These are phyloP conservation scores for Nitzschia sp. DNA, from an alignment of 108 stramenopile species.

Conservation along the genomic window DNA sequence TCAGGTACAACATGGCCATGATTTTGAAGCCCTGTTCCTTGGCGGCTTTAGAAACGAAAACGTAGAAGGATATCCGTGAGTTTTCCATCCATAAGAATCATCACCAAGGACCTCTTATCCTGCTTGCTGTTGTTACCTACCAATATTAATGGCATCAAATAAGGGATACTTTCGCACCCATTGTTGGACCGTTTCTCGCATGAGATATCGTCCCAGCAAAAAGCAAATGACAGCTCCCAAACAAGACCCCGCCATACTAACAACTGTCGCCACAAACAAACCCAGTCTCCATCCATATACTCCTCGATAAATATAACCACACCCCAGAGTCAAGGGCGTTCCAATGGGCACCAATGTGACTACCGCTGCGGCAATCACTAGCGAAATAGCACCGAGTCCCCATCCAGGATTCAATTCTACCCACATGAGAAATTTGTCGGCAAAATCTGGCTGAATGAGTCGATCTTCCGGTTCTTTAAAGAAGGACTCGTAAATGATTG, in stretches of 20 bases:
- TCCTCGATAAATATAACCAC: constrained; percentile 82
- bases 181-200: constrained; percentile 72
- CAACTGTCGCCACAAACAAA: constrained; percentile 56
- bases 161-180: constrained; percentile 84
- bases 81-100: too few species aligned
- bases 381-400: constrained; percentile 48
- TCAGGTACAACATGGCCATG: constrained; percentile 84
- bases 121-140: too few species aligned
- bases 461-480: constrained; percentile 53
- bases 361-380: constrained; percentile 58
- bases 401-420: constrained; percentile 47
- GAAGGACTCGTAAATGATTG: constrained; percentile 48
- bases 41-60: constrained; percentile 45
- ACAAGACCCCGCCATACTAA: constrained; percentile 62
- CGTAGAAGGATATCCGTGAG: too few species aligned
- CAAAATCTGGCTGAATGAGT: constrained; percentile 47
- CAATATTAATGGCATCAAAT: constrained; percentile 86
- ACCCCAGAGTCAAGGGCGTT: constrained; percentile 69
- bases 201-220: constrained; percentile 72
- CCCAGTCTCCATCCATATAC: constrained; percentile 81
- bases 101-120: too few species aligned
- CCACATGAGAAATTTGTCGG: constrained; percentile 53
- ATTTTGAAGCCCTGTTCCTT: constrained; percentile 78
- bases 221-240: constrained; percentile 76
- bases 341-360: constrained; percentile 59